Conservation (phyloP, 108 stramenopile species). For the Mediolabrus comicus region DNA sequence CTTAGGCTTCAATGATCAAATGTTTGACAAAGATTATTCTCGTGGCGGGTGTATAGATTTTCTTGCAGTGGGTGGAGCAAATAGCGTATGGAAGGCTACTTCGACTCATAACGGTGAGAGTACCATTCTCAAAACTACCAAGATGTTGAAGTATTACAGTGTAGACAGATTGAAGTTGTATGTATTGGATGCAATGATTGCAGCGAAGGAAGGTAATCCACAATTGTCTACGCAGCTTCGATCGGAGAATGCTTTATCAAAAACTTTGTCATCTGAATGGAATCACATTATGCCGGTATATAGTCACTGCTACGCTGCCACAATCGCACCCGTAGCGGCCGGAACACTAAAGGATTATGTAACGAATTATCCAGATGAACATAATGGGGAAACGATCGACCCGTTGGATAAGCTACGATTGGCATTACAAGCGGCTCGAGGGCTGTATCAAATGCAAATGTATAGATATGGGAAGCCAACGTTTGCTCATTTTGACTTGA, state of each 20-base stretch:
- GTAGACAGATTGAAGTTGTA: not conserved
- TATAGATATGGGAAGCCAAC: slow-evolving; percentile 13
- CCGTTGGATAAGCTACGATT: slow-evolving; percentile 1
- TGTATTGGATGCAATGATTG: slow-evolving; percentile 5
- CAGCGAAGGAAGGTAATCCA: slow-evolving; percentile 1
- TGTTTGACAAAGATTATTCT: not conserved
- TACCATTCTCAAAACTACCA: not conserved
- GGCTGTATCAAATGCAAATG: slow-evolving; percentile 13
- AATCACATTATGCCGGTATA: slow-evolving; percentile 1
- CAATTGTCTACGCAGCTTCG: not conserved
- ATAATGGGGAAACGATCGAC: slow-evolving; percentile 4
- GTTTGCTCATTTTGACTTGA: slow-evolving; percentile 13
- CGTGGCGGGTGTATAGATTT: not conserved
- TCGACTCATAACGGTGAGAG: not conserved
- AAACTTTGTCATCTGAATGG: not conserved
- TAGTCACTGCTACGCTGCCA: slow-evolving; percentile 11
- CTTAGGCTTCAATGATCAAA: not conserved
- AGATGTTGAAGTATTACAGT: not conserved
- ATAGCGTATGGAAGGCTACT: slow-evolving; percentile 1
- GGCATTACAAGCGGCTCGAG: slow-evolving; percentile 14
- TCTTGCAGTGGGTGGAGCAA: not conserved
- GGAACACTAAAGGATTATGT: slow-evolving; percentile 15
- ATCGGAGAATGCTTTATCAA: not conserved
- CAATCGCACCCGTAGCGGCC: slow-evolving; percentile 7
- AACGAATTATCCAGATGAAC: not conserved